phyloP scores from a whole-genome alignment of 2,329 filamentous ascomycete species.

The Phoma sp. region DNA sequence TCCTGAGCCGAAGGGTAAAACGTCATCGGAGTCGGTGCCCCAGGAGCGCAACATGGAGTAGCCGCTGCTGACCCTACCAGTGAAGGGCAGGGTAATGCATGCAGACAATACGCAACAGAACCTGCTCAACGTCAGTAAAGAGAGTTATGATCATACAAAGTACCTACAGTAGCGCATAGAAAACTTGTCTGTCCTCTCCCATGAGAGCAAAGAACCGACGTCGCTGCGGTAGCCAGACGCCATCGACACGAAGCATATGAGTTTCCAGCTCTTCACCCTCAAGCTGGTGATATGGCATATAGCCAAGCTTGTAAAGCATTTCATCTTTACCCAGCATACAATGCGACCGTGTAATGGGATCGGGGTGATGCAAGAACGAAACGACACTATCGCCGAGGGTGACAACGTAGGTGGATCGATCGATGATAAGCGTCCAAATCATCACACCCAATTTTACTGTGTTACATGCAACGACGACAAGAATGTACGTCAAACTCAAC shows the following conservation, averaged over 20 bases:
- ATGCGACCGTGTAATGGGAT: neutral
- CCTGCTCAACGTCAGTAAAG: neutral
- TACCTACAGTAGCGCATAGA: slow-evolving; percentile 4
- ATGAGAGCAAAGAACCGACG: neutral
- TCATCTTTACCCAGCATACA: slow-evolving; percentile 4
- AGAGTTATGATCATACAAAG: neutral
- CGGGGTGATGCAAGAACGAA: slow-evolving; percentile 24
- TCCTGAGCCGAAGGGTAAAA: neutral
- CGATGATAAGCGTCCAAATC: slow-evolving; percentile 16
- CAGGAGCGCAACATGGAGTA: neutral
- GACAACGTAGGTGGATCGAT: slow-evolving; percentile 20
- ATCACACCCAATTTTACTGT: slow-evolving; percentile 25
- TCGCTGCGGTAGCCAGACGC: slow-evolving; percentile 1
- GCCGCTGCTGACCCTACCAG: neutral
- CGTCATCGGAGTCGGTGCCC: neutral
- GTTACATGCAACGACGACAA: slow-evolving; percentile 23
- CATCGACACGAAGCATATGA: neutral
- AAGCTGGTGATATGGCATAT: neutral
- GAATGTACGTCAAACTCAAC: slow-evolving; percentile 24
- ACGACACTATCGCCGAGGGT: slow-evolving; percentile 27
- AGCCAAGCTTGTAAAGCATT: neutral
- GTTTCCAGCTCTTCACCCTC: neutral
- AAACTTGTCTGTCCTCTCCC: neutral
- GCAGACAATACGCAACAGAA: slow-evolving; percentile 1
- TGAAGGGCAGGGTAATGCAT: neutral